Base-by-base conservation (phyloP, 306 rosid species). In the Inga laurina region DNA sequence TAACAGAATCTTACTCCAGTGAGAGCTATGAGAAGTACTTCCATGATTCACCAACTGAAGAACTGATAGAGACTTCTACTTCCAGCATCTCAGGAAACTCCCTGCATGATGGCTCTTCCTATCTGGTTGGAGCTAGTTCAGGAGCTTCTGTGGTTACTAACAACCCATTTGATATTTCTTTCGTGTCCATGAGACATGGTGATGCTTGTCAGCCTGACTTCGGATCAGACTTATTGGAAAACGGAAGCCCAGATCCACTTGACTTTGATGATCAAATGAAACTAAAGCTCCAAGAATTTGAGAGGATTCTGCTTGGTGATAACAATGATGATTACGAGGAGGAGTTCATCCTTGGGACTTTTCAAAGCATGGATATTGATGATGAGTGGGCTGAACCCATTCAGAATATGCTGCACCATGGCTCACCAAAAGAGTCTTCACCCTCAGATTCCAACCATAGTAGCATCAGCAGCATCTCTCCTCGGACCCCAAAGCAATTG, bases 11-110 rank as follows among this genome's bases (percentile, higher is more conserved):
- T 74, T 88, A 83, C 88, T 68, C 86, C 84, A 69, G 84, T 18
- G 89, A 96, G 92, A 92, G 93, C 79, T 92, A 90, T n/a, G 94
- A 89, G 82, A 94, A 94, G 89, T 87, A 94, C 83, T 93, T 94
- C 76, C 88, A 73, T 15, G 97, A 92, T 82, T 93, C 94, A 62
- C 94, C 94, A 18, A 80, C 82, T 2, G 95, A 93, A 79, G 98
- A 89, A 76, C 74, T 84, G 70, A 78, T 43, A 73, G 91, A 88
- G 79, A 87, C 90, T 61, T 86, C 93, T 39, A 81, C 86, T 72
- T 92, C 94, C 5, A 81, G 91, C 75, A 49, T 87, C 72, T 90
- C 97, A 34, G 86, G 81, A 44, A 90, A 75, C 87, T 92, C 94
- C 8, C 82, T 84, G 62, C 90, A 86, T 4, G 87, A 86, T 15